Conservation (phyloP, 2,329 filamentous ascomycete genomes). For the Talaromyces sp. region DNA sequence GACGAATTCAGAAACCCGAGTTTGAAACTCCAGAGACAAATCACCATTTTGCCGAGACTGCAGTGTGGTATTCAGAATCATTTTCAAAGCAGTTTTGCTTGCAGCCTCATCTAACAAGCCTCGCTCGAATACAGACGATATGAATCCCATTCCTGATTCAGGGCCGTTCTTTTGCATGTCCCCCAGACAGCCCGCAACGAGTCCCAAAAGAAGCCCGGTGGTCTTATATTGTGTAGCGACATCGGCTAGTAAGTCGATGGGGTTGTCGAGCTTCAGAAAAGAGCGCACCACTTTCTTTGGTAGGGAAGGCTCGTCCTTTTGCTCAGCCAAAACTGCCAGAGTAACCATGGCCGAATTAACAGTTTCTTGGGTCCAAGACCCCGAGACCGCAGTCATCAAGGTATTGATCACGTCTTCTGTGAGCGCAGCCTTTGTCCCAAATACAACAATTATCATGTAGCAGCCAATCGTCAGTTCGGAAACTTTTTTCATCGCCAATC, state of each 20-base stretch:
- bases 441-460: constrained; percentile 84
- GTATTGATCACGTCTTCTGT: constrained; percentile 75
- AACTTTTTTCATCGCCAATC: constrained; percentile 67
- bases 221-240: constrained; percentile 28
- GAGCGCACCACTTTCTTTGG: constrained; percentile 63
- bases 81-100: constrained; percentile 24
- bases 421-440: constrained; percentile 76
- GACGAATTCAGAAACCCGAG: constrained; percentile 61
- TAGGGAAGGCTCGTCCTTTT: constrained; percentile 65
- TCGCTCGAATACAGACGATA: constrained; percentile 32
- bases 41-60: constrained; percentile 43
- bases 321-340: constrained; percentile 74
- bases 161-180: constrained; percentile 30
- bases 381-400: constrained; percentile 82
- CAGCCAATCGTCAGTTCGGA: constrained; percentile 78
- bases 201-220: constrained; percentile 30
- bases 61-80: constrained; percentile 29
- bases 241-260: constrained; percentile 28
- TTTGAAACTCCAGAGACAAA: constrained; percentile 47
- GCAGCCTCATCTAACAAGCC: constrained; percentile 27
- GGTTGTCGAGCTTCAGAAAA: constrained; percentile 30
- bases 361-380: constrained; percentile 71
- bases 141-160: constrained; percentile 41
- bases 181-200: constrained; percentile 30
- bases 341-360: constrained; percentile 70